Evolutionary conservation across 1,284 basidiomycete species (phyloP), one percentile per base, ranked within the genome.

Genomic region (Tylopilus sp.): DNA sequence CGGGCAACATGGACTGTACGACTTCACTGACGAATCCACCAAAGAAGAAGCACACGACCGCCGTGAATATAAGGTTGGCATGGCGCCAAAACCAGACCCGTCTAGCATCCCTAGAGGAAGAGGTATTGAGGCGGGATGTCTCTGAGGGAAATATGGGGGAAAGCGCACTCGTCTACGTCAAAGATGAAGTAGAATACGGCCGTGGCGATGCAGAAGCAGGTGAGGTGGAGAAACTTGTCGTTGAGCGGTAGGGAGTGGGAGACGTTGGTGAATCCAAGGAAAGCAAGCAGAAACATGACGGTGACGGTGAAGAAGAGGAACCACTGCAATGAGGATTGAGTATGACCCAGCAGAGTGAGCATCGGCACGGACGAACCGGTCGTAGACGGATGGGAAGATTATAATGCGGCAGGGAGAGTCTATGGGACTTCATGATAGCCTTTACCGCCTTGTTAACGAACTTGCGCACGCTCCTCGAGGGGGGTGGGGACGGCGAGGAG

Each of bases 81-180:
- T 87, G 77, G n/a, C 89, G 76, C 92, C 92, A 95, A 56, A 89
- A 81, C 83, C 86, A 90, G 65, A 89, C 78, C 53, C 86, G 72
- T 53, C 88, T 72, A 16, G 83, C 83, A 48, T 84, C 82, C 62
- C 87, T 89, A 54, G 16, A 53, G 23, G 30, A 26, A 21, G 33
- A 30, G 30, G 31, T 7, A 7, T 33, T 41, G 31, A 52, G 42
- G 12, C 2, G 2, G 19, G 2, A 28, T 4, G 16, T 23, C 7
- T 21, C 9, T 35, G 6, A 16, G 28, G 6, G 30, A 4, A 30
- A 2, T 4, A 31, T n/a, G 21, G 1, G 11, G 30, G 47, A 38
- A 36, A 18, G 70, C 84, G 61, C 59, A 89, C 82, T 94, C 89
- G 55, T 94, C 90, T 11, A 93, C 84, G 57, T 92, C 89, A 51